Conservation (phyloP, 2,329 filamentous ascomycete species). For the Cladophialophora psammophila region DNA sequence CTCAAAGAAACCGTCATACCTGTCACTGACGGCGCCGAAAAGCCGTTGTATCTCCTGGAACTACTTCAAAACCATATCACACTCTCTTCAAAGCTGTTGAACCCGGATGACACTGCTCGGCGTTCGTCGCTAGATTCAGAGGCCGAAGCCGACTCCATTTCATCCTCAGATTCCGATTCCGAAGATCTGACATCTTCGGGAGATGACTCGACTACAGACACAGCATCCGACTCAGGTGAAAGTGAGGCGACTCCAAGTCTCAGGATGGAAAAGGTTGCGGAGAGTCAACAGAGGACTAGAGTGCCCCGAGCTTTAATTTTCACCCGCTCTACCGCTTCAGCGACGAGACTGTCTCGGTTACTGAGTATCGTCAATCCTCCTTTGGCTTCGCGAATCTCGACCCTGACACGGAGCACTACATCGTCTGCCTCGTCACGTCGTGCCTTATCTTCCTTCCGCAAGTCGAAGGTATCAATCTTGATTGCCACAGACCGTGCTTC, state of each 20-base stretch:
- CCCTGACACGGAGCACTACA: constrained; percentile 69
- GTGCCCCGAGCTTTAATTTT: constrained; percentile 93
- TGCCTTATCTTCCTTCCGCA: constrained; percentile 84
- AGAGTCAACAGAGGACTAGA: constrained; percentile 70
- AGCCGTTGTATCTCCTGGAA: constrained; percentile 84
- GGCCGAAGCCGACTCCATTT: constrained; percentile 41
- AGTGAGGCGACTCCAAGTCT: constrained; percentile 44
- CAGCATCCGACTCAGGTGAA: neutral
- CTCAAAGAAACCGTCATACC: constrained; percentile 72
- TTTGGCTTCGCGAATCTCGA: constrained; percentile 87
- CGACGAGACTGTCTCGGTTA: constrained; percentile 86
- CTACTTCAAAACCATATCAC: constrained; percentile 66
- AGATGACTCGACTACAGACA: neutral
- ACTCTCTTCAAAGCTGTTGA: neutral
- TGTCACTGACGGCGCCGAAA: constrained; percentile 72
- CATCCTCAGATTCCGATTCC: constrained; percentile 41
- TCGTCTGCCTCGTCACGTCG: constrained; percentile 65
- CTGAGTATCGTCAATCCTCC: constrained; percentile 84
- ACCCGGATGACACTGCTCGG: neutral
- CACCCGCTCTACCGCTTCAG: constrained; percentile 88
- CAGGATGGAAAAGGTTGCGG: constrained; percentile 56
- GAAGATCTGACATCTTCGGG: constrained; percentile 54
- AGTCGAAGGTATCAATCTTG: constrained; percentile 85
- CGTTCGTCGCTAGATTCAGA: constrained; percentile 23
- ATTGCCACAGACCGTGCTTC: constrained; percentile 96